Base-by-base conservation (phyloP, 805 yeast species). In the Maudiozyma barnettii region DNA sequence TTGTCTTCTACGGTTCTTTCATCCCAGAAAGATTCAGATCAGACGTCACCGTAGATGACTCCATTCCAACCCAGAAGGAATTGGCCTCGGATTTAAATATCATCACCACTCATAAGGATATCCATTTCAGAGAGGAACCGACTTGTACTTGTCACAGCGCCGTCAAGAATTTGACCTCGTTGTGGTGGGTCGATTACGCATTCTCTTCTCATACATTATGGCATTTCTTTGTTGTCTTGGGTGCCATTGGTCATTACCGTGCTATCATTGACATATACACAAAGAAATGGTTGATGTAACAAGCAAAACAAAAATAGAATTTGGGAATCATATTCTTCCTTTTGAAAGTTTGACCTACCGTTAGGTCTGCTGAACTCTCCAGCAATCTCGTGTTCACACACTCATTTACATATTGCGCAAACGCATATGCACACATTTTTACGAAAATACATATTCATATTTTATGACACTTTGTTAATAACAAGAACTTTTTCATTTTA, bases 221-320 rank as follows among this genome's bases (percentile, higher is more conserved):
- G 99, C 99, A 91, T 67, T 63, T 88, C 12, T 87, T 84, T 60
- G 99, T 93, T 29, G 76, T 93, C 16, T 73, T 84, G 22, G 99
- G 99, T 2, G 80, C 88, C n/a, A 65, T 84, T 39, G 95, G 95
- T 30, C 98, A 91, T 65, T 93, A 90, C 65, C 71, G 72, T 47
- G 91, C 95, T 13, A 70, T 88, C 36, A 69, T 87, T 51, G 81
- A 78, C 48, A 82, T 90, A 84, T 81, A 81, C 53, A 71, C 70
- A 43, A 70, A 69, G 18, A 56, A 58, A 48, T 62, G 67, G 67
- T 41, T 51, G 45, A 20, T 45, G 12, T 43, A 44, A 31, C 19
- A 19, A 43, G 9, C 19, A 41, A 31, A 19, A 6, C 16, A 14
- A 29, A 29, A 29, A 29, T 10, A 14, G 13, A 29, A 29, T 14